Evolutionary conservation across 2,329 filamentous ascomycete species (phyloP), one percentile per base, ranked within the genome.

Genomic region (Zasmidium cellare): DNA sequence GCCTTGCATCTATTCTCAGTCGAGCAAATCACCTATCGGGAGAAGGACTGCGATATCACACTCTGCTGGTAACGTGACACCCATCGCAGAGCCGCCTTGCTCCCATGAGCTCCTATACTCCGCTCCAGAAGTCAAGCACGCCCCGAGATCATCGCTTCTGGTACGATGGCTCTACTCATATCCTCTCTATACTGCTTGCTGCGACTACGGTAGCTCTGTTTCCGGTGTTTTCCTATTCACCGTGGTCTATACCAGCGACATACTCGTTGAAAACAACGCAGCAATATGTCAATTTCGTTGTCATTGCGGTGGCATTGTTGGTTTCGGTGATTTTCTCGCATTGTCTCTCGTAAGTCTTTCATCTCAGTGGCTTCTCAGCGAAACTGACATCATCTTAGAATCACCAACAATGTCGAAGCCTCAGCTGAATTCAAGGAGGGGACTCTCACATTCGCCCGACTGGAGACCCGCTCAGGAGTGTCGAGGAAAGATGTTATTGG

Each of bases 271-370:
- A 56, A 31, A 50, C 46, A 9, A 51, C 46, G 3, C 53, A 52
- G 50, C 50, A 52, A 24, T 52, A 44, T 23, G 25, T 52, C 50
- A 56, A 56, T 28, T 56, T 56, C 19, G 20, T 56, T 11, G 53
- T 56, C 35, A 28, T 56, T 28, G 53, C 31, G 16, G 14, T 41
- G 5, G 53, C 46, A 9, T 31, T 56, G 7, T n/a, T 45, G 23
- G 2, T 56, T n/a, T 56, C 53, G n/a, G 49, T 25, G 31, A 28
- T 56, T 9, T 46, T 56, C 24, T 23, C 19, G 23, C 53, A 51
- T 31, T 56, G 46, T 25, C 46, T 51, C 18, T 38, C 31, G 51
- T 53, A 11, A 28, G 51, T 44, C 12, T 7, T 9, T 22, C 25
- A n/a, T 25, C 35, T 18, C 14, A 9, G 18, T 45, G 9, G 9